Base-by-base conservation (phyloP, 805 yeast genomes). In the Candida yuanshanica region DNA sequence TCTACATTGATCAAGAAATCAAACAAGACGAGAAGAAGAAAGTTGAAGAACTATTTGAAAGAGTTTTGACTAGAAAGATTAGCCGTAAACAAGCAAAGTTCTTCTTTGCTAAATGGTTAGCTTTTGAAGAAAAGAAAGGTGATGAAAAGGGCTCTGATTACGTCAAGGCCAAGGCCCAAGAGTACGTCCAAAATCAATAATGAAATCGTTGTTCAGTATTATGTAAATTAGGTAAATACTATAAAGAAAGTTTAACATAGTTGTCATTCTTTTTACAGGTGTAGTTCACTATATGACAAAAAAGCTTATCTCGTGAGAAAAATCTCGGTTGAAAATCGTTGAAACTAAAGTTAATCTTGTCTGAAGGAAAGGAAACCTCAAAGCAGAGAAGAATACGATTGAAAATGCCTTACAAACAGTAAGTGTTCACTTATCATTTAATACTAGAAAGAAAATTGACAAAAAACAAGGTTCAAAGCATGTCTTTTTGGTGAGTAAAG, bases 41-140 rank as follows among this genome's bases (percentile, higher is more conserved):
- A 61, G 83, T 80, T 27, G 91, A 82, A 56, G 83, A 77, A 16
- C 68, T 91, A 46, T 90, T 89, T 53, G 96, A 90, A 62, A 77
- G 98, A 60, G 86, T 83, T 4, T 55, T 84, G 33, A 57, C 70
- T 24, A 67, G 62, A 48, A 87, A 86, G 64, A 62, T 91, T 39
- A 72, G 84, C 5, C 77, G 82, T 58, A 91, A 90, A 62, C 96
- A 89, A 66, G 96, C 96, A 53, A 89, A 87, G 65, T 88, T 86
- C 69, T 87, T 91, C 75, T 90, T 89, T 69, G 85, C 81, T 53
- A 91, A 91, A 60, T 90, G 97, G 97, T 75, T 89, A 46, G 67
- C 74, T 10, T 86, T 69, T 54, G 97, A 89, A 65, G 89, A 83
- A 55, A 74, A 73, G 47, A 59, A 68, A 41, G 79, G 75, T 12